These are phyloP conservation scores for Geoglossum glabrum DNA, from an alignment of 495 filamentous ascomycete species.

Conservation along the genomic window DNA sequence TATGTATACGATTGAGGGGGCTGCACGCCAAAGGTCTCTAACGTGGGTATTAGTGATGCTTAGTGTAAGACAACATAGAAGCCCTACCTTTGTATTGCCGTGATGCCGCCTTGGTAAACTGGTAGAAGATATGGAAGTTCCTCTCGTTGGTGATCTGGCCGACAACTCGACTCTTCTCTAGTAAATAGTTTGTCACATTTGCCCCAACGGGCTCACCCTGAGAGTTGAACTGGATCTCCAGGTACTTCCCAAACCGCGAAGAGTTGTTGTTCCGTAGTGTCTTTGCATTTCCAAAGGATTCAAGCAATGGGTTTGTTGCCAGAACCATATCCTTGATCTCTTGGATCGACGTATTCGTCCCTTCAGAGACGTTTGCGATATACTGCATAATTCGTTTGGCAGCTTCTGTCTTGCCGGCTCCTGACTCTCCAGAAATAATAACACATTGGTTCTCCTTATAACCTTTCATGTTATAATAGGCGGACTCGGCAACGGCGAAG, in stretches of 20 bases:
- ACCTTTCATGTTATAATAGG: slow-evolving; percentile 99
- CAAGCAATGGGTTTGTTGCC: slow-evolving; percentile 89
- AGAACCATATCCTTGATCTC: slow-evolving; percentile 97
- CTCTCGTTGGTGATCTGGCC: slow-evolving; percentile 90
- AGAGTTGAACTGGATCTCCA: slow-evolving; percentile 91
- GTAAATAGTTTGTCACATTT: slow-evolving; percentile 92
- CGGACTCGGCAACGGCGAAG: slow-evolving; percentile 87
- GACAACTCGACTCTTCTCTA: slow-evolving; percentile 91
- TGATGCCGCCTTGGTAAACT: slow-evolving; percentile 88
- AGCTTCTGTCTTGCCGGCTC: slow-evolving; percentile 97
- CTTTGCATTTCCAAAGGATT: slow-evolving; percentile 97
- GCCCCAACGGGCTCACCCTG: slow-evolving; percentile 89
- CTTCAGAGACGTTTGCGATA: slow-evolving; percentile 89
- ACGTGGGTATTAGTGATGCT: not conserved
- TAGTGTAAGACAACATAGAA: not conserved
- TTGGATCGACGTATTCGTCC: slow-evolving; percentile 78
- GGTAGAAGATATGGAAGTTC: slow-evolving; percentile 99
- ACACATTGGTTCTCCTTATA: slow-evolving; percentile 99
- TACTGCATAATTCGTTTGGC: slow-evolving; percentile 99
- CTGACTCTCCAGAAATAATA: slow-evolving; percentile 97
- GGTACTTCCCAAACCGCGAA: slow-evolving; percentile 91
- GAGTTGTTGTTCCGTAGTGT: slow-evolving; percentile 98
- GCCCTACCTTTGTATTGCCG: slow-evolving; percentile 50
- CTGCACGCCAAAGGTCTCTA: slow-evolving; percentile 66
- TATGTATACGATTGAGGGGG: slow-evolving; percentile 88